phyloP scores from a whole-genome alignment of 306 rosid species.

The Cicer cuneatum region DNA sequence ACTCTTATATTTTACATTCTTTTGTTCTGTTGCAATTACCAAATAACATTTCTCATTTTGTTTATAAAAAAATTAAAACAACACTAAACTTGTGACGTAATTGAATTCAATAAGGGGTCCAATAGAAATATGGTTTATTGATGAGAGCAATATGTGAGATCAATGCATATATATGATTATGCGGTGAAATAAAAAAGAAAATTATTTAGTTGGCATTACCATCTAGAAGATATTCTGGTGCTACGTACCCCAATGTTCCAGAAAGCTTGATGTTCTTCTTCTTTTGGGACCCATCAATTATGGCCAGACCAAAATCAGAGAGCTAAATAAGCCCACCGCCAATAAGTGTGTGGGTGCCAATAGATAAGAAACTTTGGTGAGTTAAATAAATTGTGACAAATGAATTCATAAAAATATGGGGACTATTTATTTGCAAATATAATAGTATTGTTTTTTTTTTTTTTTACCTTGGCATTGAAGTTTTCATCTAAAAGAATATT shows the following conservation, averaged over 20 bases:
- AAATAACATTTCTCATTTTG: background rate
- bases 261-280: conserved; percentile 85
- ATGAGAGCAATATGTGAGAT: conserved; percentile 33
- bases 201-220: conserved; percentile 63
- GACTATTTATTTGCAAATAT: conserved; percentile 22
- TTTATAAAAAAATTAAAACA: conserved; percentile 46
- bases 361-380: conserved; percentile 30
- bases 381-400: conserved; percentile 30
- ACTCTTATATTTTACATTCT: no score
- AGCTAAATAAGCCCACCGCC: conserved; percentile 69
- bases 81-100: conserved; percentile 41
- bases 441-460: conserved; percentile 30
- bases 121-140: conserved; percentile 49
- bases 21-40: no score
- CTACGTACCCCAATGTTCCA: conserved; percentile 91
- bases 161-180: conserved; percentile 35
- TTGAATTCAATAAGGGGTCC: conserved; percentile 43
- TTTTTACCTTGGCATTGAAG: conserved; percentile 90
- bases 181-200: conserved; percentile 32
- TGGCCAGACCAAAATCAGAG: conserved; percentile 91
- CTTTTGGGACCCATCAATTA: conserved; percentile 78
- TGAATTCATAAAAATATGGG: conserved; percentile 6
- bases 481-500: conserved; percentile 90
- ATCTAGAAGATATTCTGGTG: conserved; percentile 95
- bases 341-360: background rate